A percentile compares a stretch with the other conserved stretches of the same genome.
phyloP scores from a whole-genome alignment of 345 rosid species.

The Eucalyptus cladocalyx region DNA sequence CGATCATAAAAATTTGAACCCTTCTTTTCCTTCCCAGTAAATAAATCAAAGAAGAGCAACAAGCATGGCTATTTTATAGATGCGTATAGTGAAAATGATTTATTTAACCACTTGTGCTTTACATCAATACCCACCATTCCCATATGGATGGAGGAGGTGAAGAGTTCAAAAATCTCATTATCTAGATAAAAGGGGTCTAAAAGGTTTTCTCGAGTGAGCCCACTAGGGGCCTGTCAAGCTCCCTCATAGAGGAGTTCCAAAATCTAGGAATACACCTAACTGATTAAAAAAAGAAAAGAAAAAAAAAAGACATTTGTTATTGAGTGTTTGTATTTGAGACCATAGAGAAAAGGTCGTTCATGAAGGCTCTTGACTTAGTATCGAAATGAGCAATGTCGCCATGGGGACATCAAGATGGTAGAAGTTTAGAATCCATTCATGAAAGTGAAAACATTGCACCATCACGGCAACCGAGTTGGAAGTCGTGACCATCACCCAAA shows the following conservation, averaged over 20 bases:
- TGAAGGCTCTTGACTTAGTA: neutral
- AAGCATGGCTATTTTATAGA: neutral
- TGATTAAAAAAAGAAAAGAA: fast-evolving
- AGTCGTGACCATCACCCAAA: neutral
- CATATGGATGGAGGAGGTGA: neutral
- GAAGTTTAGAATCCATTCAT: neutral
- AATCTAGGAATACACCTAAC: neutral
- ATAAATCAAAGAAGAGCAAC: neutral
- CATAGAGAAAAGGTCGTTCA: neutral
- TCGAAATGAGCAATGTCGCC: neutral
- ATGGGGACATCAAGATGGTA: neutral
- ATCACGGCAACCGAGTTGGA: neutral
- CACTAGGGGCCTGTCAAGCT: neutral
- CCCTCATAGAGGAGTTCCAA: neutral
- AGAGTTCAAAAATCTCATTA: neutral
- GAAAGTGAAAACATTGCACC: neutral
- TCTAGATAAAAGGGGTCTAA: neutral
- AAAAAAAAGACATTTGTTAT: neutral
- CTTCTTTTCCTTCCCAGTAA: neutral
- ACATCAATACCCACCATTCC: too few species aligned
- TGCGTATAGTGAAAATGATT: neutral
- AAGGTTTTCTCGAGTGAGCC: neutral
- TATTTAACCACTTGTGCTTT: neutral
- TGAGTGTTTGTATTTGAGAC: neutral
- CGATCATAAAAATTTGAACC: neutral